Conservation (phyloP, 768 basidiomycete species). For the Terana coerulea region DNA sequence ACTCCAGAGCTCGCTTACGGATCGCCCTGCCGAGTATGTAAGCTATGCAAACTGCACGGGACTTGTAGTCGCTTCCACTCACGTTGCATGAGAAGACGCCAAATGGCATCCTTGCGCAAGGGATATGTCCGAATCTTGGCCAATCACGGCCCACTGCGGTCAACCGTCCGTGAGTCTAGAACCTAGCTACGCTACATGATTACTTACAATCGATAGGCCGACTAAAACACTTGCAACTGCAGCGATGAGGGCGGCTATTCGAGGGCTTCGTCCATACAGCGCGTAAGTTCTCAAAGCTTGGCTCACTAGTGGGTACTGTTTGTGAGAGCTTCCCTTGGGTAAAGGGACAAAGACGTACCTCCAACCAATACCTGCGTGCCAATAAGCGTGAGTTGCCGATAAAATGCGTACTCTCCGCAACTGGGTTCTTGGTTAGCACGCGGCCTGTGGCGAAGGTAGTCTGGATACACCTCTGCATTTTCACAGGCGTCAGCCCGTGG, state of each 20-base stretch:
- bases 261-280: conserved; percentile 40
- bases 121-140: conserved; percentile 22
- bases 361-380: conserved; percentile 43
- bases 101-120: conserved; percentile 20
- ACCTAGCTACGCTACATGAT: conserved; percentile 9
- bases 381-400: conserved; percentile 39
- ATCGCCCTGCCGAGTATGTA: background rate
- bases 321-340: background rate
- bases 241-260: conserved; percentile 35
- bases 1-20: background rate
- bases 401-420: conserved; percentile 35
- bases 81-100: conserved; percentile 17
- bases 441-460: background rate
- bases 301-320: conserved; percentile 30
- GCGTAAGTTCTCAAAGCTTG: conserved; percentile 48
- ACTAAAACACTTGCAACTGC: conserved; percentile 29
- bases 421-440: conserved; percentile 22
- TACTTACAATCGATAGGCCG: conserved; percentile 19
- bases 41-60: background rate
- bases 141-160: conserved; percentile 41
- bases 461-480: background rate
- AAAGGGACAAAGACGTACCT: conserved; percentile 30
- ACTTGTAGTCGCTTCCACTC: conserved; percentile 1
- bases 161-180: background rate
- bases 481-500: background rate